Conservation (phyloP, 768 basidiomycete species). For the Boletus rubroflammeus region DNA sequence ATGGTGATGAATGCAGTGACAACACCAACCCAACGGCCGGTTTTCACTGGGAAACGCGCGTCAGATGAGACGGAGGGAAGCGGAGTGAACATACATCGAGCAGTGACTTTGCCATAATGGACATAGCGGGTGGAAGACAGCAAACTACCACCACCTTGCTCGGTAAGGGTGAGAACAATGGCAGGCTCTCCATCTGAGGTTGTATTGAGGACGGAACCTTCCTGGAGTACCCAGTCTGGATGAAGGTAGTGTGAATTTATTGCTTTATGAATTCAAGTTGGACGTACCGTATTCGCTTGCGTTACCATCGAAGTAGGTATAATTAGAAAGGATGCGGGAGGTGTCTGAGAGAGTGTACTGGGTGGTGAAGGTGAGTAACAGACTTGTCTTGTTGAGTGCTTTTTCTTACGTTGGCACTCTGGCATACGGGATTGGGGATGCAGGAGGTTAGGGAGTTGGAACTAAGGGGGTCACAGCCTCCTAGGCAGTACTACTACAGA, state of each 20-base stretch:
- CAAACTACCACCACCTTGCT: slow-evolving; percentile 72
- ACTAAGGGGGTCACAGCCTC: slow-evolving; percentile 79
- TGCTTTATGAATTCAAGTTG: not conserved
- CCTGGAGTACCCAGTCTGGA: slow-evolving; percentile 68
- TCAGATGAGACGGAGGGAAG: not conserved
- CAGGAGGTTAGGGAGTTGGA: slow-evolving; percentile 67
- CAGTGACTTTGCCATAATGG: slow-evolving; percentile 75
- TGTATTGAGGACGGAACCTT: slow-evolving; percentile 62
- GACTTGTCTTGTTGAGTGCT: not conserved
- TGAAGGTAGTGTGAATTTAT: not conserved
- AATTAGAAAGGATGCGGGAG: slow-evolving; percentile 63
- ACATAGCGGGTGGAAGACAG: slow-evolving; percentile 78
- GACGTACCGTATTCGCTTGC: slow-evolving; percentile 57
- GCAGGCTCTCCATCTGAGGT: slow-evolving; percentile 57
- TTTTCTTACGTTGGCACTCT: slow-evolving; percentile 50
- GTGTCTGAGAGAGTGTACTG: slow-evolving; percentile 64
- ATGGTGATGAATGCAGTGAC: slow-evolving; percentile 85
- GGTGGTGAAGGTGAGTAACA: not conserved
- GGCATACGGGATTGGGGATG: slow-evolving; percentile 67
- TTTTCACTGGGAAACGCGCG: slow-evolving; percentile 52
- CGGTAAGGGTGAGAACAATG: slow-evolving; percentile 62
- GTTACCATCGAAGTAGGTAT: slow-evolving; percentile 70
- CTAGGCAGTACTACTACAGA: slow-evolving; percentile 63
- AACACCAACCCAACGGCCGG: slow-evolving; percentile 75
- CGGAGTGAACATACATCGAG: slow-evolving; percentile 41